Conservation (phyloP, 2,329 filamentous ascomycete species). For the Westerdykella aurantiaca region DNA sequence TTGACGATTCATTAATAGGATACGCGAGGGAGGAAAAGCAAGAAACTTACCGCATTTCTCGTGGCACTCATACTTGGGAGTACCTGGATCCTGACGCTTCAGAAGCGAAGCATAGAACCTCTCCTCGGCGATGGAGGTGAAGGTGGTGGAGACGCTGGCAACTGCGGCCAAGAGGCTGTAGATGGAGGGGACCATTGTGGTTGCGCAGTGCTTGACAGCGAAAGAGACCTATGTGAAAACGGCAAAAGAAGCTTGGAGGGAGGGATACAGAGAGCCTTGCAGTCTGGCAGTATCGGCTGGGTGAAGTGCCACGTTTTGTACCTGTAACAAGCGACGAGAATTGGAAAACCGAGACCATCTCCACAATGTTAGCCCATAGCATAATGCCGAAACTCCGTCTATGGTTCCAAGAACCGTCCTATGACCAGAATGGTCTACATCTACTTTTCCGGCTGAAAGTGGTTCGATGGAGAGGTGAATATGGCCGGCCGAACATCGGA, state of each 20-base stretch:
- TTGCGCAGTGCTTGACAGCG: background rate
- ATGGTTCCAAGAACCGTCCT: background rate
- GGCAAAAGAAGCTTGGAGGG: background rate
- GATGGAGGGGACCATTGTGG: conserved; percentile 13
- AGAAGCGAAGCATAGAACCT: conserved; percentile 21
- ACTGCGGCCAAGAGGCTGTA: conserved; percentile 12
- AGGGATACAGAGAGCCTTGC: background rate
- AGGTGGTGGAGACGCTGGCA: conserved; percentile 9
- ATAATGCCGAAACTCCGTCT: background rate
- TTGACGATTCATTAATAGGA: background rate
- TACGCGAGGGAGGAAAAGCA: too few relatives aligned
- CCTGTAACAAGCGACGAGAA: background rate
- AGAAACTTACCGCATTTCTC: conserved; percentile 46
- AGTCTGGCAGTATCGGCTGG: background rate
- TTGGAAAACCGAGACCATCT: background rate
- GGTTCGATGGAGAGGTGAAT: conserved; percentile 2
- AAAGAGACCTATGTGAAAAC: background rate
- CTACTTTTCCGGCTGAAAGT: too few relatives aligned
- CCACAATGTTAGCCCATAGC: background rate
- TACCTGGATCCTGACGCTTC: conserved; percentile 44
- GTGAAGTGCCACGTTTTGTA: background rate
- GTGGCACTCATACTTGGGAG: conserved; percentile 46
- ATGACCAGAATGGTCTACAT: too few relatives aligned
- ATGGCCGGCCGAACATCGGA: conserved; percentile 20
- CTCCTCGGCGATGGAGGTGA: conserved; percentile 9